phyloP scores from a whole-genome alignment of 257 asterid species.

The Ligustrum vulgare region DNA sequence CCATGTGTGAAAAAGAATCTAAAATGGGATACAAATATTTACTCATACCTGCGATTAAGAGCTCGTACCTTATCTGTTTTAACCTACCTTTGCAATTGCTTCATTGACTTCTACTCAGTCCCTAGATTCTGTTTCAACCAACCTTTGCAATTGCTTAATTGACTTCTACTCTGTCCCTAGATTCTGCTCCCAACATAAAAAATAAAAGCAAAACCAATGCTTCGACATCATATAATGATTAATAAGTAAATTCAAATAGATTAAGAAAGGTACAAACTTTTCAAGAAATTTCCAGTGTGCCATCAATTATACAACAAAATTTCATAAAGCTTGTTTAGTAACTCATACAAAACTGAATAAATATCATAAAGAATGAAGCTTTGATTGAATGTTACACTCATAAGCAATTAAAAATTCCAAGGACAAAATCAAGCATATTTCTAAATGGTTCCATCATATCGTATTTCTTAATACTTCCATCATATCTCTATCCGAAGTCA shows the following conservation, averaged over 20 bases:
- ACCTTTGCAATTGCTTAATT: slow-evolving; percentile 97
- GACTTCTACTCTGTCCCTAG: slow-evolving; percentile 83
- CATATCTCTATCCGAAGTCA: too few relatives aligned
- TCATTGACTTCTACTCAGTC: slow-evolving; percentile 87
- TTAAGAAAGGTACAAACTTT: slow-evolving; percentile 48
- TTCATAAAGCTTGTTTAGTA: too few relatives aligned
- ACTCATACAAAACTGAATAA: too few relatives aligned
- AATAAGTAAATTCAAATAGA: neutral
- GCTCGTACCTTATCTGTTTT: slow-evolving; percentile 92
- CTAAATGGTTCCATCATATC: too few relatives aligned
- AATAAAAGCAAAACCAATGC: slow-evolving; percentile 14
- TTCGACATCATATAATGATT: slow-evolving; percentile 11
- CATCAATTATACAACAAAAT: slow-evolving; percentile 51
- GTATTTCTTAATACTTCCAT: too few relatives aligned
- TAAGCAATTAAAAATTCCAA: too few relatives aligned
- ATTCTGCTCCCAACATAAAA: slow-evolving; percentile 49
- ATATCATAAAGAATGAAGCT: too few relatives aligned
- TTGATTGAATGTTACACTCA: too few relatives aligned
- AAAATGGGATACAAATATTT: neutral
- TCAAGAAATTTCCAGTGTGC: slow-evolving; percentile 86
- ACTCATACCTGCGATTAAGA: slow-evolving; percentile 1
- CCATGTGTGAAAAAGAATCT: neutral
- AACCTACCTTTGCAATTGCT: slow-evolving; percentile 79
- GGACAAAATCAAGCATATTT: too few relatives aligned
- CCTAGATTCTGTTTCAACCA: slow-evolving; percentile 78